phyloP scores from a whole-genome alignment of 768 basidiomycete species.

The Collybia mongolica region DNA sequence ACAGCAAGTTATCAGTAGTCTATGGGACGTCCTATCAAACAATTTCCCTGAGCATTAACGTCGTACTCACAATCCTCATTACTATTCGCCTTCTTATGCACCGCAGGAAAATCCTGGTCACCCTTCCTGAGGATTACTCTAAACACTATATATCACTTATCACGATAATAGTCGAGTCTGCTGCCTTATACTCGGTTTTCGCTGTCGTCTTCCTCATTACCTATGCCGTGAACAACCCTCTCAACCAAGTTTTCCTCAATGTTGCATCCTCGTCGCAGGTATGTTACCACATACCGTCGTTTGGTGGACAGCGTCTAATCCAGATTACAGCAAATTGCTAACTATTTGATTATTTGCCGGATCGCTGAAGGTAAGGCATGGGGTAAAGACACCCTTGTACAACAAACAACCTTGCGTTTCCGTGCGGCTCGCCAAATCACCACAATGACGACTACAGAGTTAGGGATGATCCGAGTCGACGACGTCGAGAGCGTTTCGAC shows the following conservation, averaged over 20 bases:
- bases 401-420: slow-evolving; percentile 3
- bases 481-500: too few relatives aligned
- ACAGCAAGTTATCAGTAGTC: slow-evolving; percentile 30
- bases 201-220: slow-evolving; percentile 39
- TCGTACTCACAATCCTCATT: slow-evolving; percentile 39
- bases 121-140: slow-evolving; percentile 32
- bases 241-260: slow-evolving; percentile 37
- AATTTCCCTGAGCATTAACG: slow-evolving; percentile 39
- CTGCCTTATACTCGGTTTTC: slow-evolving; percentile 40
- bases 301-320: neutral
- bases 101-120: slow-evolving; percentile 24
- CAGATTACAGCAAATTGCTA: slow-evolving; percentile 28
- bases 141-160: slow-evolving; percentile 34
- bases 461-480: too few relatives aligned
- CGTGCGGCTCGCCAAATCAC: too few relatives aligned
- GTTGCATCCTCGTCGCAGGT: slow-evolving; percentile 35
- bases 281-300: neutral
- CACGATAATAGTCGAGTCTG: slow-evolving; percentile 41
- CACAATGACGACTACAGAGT: too few relatives aligned
- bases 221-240: slow-evolving; percentile 37
- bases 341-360: slow-evolving; percentile 40
- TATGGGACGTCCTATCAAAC: slow-evolving; percentile 38
- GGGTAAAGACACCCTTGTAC: slow-evolving; percentile 25
- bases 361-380: slow-evolving; percentile 40
- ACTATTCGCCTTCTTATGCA: slow-evolving; percentile 30